These are phyloP conservation scores for Pyrenopolyporus hunteri DNA, from an alignment of 495 filamentous ascomycete species.

Conservation along the genomic window DNA sequence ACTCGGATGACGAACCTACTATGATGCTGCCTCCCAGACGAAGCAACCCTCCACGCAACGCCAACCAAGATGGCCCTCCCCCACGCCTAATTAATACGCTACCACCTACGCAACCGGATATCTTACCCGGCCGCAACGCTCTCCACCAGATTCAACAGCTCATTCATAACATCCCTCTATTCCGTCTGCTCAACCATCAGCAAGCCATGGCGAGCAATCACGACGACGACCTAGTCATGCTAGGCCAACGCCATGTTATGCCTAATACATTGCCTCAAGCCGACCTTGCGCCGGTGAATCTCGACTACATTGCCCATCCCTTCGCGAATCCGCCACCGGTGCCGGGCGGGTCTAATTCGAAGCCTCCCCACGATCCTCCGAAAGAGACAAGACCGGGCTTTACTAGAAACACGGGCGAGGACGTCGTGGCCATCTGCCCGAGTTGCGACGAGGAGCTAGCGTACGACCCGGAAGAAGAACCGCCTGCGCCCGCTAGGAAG, in stretches of 20 bases:
- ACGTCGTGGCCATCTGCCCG: conserved; percentile 51
- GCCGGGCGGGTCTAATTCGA: conserved; percentile 23
- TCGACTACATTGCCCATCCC: conserved; percentile 31
- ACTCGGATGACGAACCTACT: conserved; percentile 38
- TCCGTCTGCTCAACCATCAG: conserved; percentile 10
- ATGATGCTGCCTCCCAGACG: conserved; percentile 2
- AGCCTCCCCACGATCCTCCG: conserved; percentile 45
- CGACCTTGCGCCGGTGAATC: conserved; percentile 12
- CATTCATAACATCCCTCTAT: conserved; percentile 22
- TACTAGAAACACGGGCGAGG: conserved; percentile 49
- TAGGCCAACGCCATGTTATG: conserved; percentile 37
- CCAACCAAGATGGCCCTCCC: neutral
- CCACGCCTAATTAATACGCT: neutral
- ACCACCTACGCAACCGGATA: neutral
- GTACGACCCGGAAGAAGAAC: conserved; percentile 49
- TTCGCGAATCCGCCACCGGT: conserved; percentile 9
- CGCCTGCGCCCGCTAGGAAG: conserved; percentile 45
- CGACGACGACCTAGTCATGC: conserved; percentile 48
- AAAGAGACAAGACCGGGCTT: conserved; percentile 48
- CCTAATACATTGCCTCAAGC: conserved; percentile 1
- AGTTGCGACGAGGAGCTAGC: conserved; percentile 54
- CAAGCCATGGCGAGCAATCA: conserved; percentile 2
- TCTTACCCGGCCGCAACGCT: neutral
- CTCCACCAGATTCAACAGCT: conserved; percentile 5
- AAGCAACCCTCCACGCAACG: neutral